These are phyloP conservation scores for Nemania diffusa DNA, from an alignment of 2,329 filamentous ascomycete species.

Conservation along the genomic window DNA sequence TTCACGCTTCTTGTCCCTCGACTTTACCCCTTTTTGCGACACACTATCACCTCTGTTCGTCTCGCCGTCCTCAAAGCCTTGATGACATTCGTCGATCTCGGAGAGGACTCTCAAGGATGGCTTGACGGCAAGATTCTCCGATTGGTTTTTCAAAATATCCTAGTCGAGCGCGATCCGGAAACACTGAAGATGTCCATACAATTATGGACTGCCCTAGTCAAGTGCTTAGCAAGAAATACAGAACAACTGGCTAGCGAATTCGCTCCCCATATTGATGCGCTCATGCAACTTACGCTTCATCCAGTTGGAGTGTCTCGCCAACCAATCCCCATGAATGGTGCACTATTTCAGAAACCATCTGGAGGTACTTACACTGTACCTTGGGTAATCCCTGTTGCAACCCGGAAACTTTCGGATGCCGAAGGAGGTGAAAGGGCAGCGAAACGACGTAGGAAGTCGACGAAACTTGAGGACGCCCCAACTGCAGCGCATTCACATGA, in stretches of 20 bases:
- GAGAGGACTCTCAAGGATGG: slow-evolving; percentile 87
- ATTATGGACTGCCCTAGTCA: slow-evolving; percentile 84
- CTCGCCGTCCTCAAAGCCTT: slow-evolving; percentile 92
- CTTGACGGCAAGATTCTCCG: slow-evolving; percentile 89
- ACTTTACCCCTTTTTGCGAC: slow-evolving; percentile 93
- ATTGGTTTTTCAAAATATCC: slow-evolving; percentile 91
- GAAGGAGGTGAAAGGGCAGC: slow-evolving; percentile 70
- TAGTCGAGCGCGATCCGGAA: slow-evolving; percentile 89
- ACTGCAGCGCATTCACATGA: slow-evolving; percentile 81
- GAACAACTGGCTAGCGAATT: slow-evolving; percentile 78
- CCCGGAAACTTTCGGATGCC: slow-evolving; percentile 62
- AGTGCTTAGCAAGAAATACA: slow-evolving; percentile 71
- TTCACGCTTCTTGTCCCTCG: slow-evolving; percentile 93
- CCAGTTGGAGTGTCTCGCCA: slow-evolving; percentile 92
- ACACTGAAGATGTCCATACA: slow-evolving; percentile 86
- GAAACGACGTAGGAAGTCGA: slow-evolving; percentile 83
- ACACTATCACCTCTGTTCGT: slow-evolving; percentile 96
- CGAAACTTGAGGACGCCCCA: slow-evolving; percentile 78
- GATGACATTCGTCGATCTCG: slow-evolving; percentile 90
- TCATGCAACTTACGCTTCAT: slow-evolving; percentile 86
- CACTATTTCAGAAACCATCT: slow-evolving; percentile 92
- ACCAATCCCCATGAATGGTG: slow-evolving; percentile 90
- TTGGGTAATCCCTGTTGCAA: slow-evolving; percentile 56
- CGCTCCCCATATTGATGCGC: slow-evolving; percentile 76
- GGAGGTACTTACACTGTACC: slow-evolving; percentile 79